phyloP scores from a whole-genome alignment of 1,139 yeast species.

The Torulaspora pretoriensis region DNA sequence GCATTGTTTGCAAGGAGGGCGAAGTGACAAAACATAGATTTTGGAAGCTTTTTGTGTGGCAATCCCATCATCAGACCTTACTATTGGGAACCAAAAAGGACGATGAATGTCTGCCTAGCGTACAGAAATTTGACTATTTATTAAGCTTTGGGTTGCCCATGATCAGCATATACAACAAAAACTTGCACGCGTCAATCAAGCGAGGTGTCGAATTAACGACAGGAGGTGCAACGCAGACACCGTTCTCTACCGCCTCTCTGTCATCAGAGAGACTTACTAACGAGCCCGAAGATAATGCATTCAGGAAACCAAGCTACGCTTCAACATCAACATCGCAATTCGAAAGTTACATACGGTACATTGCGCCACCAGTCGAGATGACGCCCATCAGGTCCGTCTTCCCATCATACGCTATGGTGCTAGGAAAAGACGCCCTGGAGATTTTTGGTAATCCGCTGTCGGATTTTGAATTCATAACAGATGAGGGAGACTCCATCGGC shows the following conservation, averaged over 20 bases:
- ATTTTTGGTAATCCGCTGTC: constrained; percentile 59
- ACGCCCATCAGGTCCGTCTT: constrained; percentile 64
- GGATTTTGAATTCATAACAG: constrained; percentile 65
- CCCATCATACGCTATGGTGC: constrained; percentile 70
- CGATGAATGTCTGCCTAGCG: constrained; percentile 48
- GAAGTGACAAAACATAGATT: constrained; percentile 55
- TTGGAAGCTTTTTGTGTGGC: constrained; percentile 70
- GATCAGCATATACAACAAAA: constrained; percentile 47
- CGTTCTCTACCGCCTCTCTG: constrained; percentile 3
- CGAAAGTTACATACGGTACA: constrained; percentile 70
- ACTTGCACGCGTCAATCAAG: constrained; percentile 19
- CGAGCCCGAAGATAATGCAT: constrained; percentile 3
- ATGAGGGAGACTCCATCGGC: constrained; percentile 62
- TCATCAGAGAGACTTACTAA: constrained; percentile 1
- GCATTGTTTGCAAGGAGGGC: constrained; percentile 50
- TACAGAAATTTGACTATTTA: constrained; percentile 55
- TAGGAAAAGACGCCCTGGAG: constrained; percentile 71
- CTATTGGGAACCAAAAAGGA: constrained; percentile 49
- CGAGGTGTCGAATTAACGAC: constrained; percentile 7
- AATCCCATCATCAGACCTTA: constrained; percentile 65
- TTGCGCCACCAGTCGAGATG: constrained; percentile 64
- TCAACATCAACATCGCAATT: constrained; percentile 39
- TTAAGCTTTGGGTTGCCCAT: constrained; percentile 63
- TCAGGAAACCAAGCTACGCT: constrained; percentile 15
- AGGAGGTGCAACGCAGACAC: neutral